These are phyloP conservation scores for Mycena vulgaris DNA, from an alignment of 768 basidiomycete genomes.

Conservation along the genomic window DNA sequence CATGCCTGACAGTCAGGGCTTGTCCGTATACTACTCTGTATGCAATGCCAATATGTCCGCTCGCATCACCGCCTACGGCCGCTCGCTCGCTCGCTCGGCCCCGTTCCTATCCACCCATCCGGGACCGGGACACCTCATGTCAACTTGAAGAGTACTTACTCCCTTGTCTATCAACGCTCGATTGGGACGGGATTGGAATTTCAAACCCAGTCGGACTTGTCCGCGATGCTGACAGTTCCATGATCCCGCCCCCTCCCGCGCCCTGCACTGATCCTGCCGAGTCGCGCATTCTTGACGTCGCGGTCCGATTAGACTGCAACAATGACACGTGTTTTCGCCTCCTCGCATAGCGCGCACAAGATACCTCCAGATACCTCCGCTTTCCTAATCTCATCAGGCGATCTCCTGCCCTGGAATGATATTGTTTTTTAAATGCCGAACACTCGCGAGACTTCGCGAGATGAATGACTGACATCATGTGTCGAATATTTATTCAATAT, in stretches of 20 bases:
- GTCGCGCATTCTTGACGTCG: constrained; percentile 26
- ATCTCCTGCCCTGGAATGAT: constrained; percentile 20
- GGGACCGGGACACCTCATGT: constrained; percentile 2
- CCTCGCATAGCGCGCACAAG: not conserved
- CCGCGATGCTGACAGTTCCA: not conserved
- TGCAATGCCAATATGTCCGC: too few relatives aligned
- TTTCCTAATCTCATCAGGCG: constrained; percentile 19
- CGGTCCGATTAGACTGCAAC: not conserved
- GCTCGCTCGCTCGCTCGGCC: not conserved
- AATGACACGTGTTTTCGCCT: constrained; percentile 14
- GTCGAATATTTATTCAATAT: not conserved
- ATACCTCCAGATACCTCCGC: not conserved
- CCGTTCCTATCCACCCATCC: constrained; percentile 8
- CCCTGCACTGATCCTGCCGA: constrained; percentile 21
- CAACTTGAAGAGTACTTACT: constrained; percentile 12
- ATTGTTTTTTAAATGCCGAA: constrained; percentile 17
- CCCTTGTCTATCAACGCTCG: not conserved
- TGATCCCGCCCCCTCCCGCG: not conserved
- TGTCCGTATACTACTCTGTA: constrained; percentile 4
- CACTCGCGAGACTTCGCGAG: not conserved
- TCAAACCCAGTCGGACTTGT: too few relatives aligned
- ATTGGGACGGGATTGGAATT: not conserved
- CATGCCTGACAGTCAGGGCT: not conserved
- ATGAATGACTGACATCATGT: not conserved
- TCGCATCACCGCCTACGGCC: not conserved